These are phyloP conservation scores for Paraurostyla sp. DNA, from an alignment of 73 alveolate species.

Conservation along the genomic window DNA sequence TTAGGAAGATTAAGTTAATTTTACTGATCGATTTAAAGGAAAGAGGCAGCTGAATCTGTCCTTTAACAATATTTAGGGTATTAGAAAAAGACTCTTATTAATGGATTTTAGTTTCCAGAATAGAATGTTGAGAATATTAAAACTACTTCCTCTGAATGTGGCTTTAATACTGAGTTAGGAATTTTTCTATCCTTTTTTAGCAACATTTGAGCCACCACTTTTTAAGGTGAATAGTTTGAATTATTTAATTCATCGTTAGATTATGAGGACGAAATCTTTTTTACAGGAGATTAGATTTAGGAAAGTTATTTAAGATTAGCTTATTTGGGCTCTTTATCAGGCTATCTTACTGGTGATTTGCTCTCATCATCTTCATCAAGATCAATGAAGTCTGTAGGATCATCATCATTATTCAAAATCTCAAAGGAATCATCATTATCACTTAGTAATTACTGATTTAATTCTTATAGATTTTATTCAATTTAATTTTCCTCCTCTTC, in stretches of 20 bases:
- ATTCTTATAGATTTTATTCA: background rate
- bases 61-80: slow-evolving; percentile 55
- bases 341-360: background rate
- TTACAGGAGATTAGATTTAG: background rate
- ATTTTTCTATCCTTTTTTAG: slow-evolving; percentile 69
- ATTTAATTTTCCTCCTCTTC: background rate
- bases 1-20: background rate
- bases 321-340: background rate
- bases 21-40: background rate
- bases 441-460: background rate
- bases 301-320: background rate
- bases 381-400: slow-evolving; percentile 14
- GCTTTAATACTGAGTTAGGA: slow-evolving; percentile 64
- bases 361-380: slow-evolving; percentile 46
- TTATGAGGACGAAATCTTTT: background rate
- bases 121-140: background rate
- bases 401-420: background rate
- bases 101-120: background rate
- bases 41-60: slow-evolving; percentile 26
- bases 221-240: background rate
- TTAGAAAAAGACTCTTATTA: background rate
- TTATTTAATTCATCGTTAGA: background rate
- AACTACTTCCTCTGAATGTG: slow-evolving; percentile 25
- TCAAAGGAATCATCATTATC: slow-evolving; percentile 45
- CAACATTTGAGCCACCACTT: slow-evolving; percentile 18